Percentiles rank a stretch among this genome's conserved stretches.
These are phyloP conservation scores for Durusdinium trenchii DNA, from an alignment of 73 alveolate species.

Conservation along the genomic window DNA sequence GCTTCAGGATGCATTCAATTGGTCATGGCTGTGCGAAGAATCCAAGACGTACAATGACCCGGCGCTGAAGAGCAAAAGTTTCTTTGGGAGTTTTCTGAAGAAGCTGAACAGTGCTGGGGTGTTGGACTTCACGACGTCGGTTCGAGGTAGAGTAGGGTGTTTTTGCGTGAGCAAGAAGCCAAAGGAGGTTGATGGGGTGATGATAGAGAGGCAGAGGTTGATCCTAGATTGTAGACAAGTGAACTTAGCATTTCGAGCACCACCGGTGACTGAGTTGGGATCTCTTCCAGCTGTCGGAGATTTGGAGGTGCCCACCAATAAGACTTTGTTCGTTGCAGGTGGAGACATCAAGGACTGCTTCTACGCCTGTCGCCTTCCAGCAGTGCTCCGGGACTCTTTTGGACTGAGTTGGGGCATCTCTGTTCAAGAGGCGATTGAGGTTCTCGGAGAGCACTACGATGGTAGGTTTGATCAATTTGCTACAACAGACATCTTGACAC, in stretches of 20 bases:
- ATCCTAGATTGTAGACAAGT: slow-evolving; percentile 20
- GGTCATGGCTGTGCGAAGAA: not conserved
- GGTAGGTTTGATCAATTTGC: not conserved
- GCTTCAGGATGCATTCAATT: slow-evolving; percentile 22
- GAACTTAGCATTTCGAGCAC: slow-evolving; percentile 5
- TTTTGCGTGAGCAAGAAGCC: slow-evolving; percentile 29
- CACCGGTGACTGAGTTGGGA: slow-evolving; percentile 28
- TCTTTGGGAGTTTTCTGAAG: not conserved
- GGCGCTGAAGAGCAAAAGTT: not conserved
- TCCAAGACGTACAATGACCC: slow-evolving; percentile 12
- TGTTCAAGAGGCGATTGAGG: not conserved
- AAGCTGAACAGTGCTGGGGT: not conserved
- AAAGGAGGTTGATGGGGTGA: not conserved
- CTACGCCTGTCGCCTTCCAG: slow-evolving; percentile 24
- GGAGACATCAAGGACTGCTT: slow-evolving; percentile 26
- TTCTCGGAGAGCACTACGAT: not conserved
- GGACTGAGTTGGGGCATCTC: not conserved
- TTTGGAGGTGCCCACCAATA: not conserved
- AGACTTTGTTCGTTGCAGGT: not conserved
- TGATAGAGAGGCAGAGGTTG: slow-evolving; percentile 15
- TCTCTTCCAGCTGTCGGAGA: slow-evolving; percentile 8
- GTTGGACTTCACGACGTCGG: not conserved
- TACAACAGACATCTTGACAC: not conserved
- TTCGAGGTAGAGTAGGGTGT: slow-evolving; percentile 24
- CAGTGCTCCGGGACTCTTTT: not conserved